Conservation (phyloP, 2,329 filamentous ascomycete species). For the Penicillium sp. region DNA sequence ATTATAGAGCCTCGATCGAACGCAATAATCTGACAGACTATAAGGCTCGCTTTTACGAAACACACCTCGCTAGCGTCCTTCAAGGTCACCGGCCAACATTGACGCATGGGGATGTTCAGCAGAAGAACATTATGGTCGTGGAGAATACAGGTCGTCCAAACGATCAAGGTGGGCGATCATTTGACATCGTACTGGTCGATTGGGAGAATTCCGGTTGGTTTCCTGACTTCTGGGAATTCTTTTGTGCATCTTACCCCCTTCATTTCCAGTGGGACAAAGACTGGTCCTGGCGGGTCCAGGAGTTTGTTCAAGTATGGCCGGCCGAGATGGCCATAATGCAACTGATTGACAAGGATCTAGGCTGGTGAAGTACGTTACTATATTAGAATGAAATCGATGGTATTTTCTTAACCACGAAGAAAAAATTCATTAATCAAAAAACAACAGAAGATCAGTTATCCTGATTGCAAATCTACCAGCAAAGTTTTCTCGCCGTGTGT, state of each 20-base stretch:
- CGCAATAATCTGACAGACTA: constrained; percentile 23
- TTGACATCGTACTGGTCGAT: constrained; percentile 32
- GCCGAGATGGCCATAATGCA: constrained; percentile 31
- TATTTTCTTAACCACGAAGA: constrained; percentile 2
- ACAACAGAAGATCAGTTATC: too few species aligned
- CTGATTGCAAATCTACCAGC: too few species aligned
- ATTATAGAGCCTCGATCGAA: constrained; percentile 25
- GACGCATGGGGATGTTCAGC: constrained; percentile 33
- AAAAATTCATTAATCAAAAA: too few species aligned
- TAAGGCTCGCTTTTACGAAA: constrained; percentile 31
- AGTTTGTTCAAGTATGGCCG: constrained; percentile 31
- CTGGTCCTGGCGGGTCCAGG: constrained; percentile 30
- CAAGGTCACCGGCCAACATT: constrained; percentile 31
- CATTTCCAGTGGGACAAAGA: constrained; percentile 27
- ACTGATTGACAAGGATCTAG: constrained; percentile 28
- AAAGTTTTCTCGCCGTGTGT: too few species aligned
- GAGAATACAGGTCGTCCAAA: constrained; percentile 20
- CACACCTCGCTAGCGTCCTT: constrained; percentile 24
- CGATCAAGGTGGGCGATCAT: constrained; percentile 27
- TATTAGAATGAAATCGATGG: constrained; percentile 3
- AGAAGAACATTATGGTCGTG: constrained; percentile 29
- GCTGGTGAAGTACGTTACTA: constrained; percentile 15
- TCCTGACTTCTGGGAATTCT: constrained; percentile 32
- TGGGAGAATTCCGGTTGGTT: constrained; percentile 31
- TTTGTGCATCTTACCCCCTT: constrained; percentile 24